phyloP scores from a whole-genome alignment of 2,329 filamentous ascomycete species.

The Apiospora phragmitis region DNA sequence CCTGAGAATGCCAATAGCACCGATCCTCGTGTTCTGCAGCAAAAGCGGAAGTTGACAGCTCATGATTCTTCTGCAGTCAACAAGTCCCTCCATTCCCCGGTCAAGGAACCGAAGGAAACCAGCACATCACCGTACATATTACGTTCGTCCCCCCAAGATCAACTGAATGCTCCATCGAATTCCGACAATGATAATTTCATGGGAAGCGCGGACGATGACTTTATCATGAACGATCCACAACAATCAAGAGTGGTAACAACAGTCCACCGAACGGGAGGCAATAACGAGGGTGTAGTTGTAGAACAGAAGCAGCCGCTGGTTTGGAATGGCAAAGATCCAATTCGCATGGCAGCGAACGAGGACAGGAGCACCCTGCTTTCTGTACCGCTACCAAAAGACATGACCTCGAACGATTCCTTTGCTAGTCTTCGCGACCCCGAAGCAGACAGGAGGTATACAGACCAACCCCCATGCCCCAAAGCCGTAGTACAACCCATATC shows the following conservation, averaged over 20 bases:
- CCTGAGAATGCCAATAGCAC: neutral
- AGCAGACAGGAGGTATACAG: neutral
- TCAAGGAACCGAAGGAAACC: neutral
- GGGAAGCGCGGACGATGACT: neutral
- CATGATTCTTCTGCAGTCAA: neutral
- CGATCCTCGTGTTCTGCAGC: neutral
- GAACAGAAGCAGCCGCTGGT: neutral
- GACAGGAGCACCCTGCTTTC: neutral
- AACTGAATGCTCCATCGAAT: neutral
- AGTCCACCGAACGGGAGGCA: neutral
- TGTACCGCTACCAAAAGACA: too few species aligned
- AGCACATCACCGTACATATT: neutral
- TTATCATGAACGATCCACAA: neutral
- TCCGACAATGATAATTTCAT: neutral
- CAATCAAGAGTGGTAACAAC: neutral
- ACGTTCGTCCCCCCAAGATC: neutral
- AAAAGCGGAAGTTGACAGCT: neutral
- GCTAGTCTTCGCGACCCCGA: neutral
- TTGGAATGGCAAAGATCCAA: neutral
- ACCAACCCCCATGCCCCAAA: neutral
- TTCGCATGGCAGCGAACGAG: neutral
- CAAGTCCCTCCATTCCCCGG: neutral
- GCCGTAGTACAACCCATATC: neutral
- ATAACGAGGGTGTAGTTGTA: neutral
- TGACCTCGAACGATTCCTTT: neutral